Conservation (phyloP, 257 asterid species). For the Solanum tarapatanum region DNA sequence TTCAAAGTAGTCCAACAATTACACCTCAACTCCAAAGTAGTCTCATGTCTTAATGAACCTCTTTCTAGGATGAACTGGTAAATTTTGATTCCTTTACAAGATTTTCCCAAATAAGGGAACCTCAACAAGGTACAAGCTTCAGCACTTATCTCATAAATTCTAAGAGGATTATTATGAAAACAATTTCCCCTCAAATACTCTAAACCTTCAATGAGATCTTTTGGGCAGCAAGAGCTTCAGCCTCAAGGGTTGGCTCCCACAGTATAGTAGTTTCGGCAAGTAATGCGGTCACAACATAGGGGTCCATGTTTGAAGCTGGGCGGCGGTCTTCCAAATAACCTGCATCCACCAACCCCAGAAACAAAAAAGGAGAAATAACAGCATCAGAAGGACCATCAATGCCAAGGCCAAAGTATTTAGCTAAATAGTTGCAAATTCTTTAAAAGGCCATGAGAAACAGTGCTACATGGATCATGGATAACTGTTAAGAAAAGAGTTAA, state of each 20-base stretch:
- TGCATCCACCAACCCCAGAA: conserved; percentile 7
- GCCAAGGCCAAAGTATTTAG: background rate
- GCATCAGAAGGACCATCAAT: background rate
- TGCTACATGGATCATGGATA: background rate
- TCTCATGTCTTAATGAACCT: background rate
- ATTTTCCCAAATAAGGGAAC: background rate
- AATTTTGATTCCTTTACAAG: background rate
- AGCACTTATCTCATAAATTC: background rate
- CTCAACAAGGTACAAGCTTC: conserved; percentile 10
- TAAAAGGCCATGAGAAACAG: background rate
- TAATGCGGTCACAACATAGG: conserved; percentile 71
- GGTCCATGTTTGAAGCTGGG: conserved; percentile 99
- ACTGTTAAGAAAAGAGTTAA: background rate
- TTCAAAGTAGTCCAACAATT: conserved; percentile 1
- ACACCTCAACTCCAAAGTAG: background rate
- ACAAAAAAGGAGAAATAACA: background rate
- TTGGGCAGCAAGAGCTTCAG: conserved; percentile 89
- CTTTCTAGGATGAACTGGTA: background rate
- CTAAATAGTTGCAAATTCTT: background rate
- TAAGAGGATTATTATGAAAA: background rate
- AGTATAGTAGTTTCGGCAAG: conserved; percentile 85
- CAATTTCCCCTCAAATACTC: conserved; percentile 1
- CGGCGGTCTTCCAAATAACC: conserved; percentile 99
- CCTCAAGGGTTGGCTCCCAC: conserved; percentile 91
- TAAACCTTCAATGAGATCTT: conserved; percentile 61